Evolutionary conservation across 345 rosid species (phyloP).

Genomic region (Rubroshorea leprosula): DNA sequence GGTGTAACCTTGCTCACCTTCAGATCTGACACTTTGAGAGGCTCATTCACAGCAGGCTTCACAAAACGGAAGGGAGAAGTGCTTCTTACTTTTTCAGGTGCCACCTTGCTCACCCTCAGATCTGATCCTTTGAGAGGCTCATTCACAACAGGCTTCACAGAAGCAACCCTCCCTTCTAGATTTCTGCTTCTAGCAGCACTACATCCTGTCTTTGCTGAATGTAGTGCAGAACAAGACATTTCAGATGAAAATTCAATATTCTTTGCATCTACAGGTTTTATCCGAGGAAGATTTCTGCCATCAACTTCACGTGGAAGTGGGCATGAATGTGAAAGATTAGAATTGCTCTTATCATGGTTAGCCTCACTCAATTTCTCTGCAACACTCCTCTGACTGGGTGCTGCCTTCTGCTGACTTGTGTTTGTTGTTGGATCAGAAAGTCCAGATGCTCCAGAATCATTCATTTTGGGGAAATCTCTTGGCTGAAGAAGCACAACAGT

Average conservation of each 20-base stretch:
- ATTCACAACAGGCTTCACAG: constrained; percentile 11
- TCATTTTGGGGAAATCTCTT: constrained; percentile 31
- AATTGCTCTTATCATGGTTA: constrained; percentile 20
- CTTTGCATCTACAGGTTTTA: constrained; percentile 25
- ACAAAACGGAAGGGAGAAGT: constrained; percentile 73
- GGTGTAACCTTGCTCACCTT: constrained; percentile 29
- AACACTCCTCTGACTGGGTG: constrained; percentile 33
- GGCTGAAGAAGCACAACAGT: constrained; percentile 46
- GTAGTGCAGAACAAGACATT: constrained; percentile 30
- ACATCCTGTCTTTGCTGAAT: constrained; percentile 25
- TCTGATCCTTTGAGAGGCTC: constrained; percentile 32
- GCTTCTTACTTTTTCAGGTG: constrained; percentile 57
- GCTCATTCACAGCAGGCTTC: constrained; percentile 18
- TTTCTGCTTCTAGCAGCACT: constrained; percentile 27
- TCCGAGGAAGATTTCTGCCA: constrained; percentile 21
- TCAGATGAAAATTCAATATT: constrained; percentile 23
- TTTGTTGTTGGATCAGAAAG: constrained; percentile 21
- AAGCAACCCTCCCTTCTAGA: constrained; percentile 27
- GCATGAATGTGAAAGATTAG: constrained; percentile 35
- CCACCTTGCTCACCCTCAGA: constrained; percentile 26
- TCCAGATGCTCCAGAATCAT: constrained; percentile 27
- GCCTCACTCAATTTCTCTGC: constrained; percentile 26
- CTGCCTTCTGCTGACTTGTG: constrained; percentile 25
- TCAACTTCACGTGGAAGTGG: constrained; percentile 38
- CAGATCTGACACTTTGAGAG: constrained; percentile 28